Conservation (phyloP, 2,329 filamentous ascomycete genomes). For the Cladophialophora psammophila region DNA sequence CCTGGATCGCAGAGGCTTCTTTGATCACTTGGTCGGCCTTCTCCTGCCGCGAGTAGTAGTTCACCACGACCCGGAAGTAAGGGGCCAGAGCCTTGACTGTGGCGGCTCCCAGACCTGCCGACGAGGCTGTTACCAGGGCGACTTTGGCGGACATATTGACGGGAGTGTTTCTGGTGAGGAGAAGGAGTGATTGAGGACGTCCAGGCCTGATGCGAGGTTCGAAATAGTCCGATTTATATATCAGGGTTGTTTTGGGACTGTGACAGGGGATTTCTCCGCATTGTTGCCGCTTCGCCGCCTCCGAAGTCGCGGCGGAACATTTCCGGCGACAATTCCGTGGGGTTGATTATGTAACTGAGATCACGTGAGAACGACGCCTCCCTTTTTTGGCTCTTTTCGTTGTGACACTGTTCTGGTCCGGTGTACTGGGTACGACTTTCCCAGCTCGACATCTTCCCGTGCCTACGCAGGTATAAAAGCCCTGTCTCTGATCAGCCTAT, state of each 20-base stretch:
- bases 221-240: neutral
- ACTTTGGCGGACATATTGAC: conserved; percentile 38
- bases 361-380: too few species aligned
- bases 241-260: neutral
- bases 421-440: too few species aligned
- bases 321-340: neutral
- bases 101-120: conserved; percentile 40
- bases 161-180: neutral
- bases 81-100: conserved; percentile 39
- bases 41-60: conserved; percentile 40
- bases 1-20: conserved; percentile 36
- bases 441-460: too few species aligned
- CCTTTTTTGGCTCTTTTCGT: too few species aligned
- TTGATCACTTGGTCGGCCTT: conserved; percentile 40
- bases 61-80: conserved; percentile 41
- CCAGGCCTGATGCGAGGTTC: neutral
- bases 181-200: neutral
- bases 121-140: conserved; percentile 41
- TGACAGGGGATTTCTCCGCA: conserved; percentile 1
- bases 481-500: too few species aligned
- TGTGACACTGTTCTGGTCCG: too few species aligned
- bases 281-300: neutral
- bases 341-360: neutral
- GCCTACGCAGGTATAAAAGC: too few species aligned
- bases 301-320: conserved; percentile 6